Percentiles rank a stretch among this genome's conserved stretches.
Evolutionary conservation across 1,139 yeast species (phyloP).

Genomic region (Pneumocystis jirovecii): DNA sequence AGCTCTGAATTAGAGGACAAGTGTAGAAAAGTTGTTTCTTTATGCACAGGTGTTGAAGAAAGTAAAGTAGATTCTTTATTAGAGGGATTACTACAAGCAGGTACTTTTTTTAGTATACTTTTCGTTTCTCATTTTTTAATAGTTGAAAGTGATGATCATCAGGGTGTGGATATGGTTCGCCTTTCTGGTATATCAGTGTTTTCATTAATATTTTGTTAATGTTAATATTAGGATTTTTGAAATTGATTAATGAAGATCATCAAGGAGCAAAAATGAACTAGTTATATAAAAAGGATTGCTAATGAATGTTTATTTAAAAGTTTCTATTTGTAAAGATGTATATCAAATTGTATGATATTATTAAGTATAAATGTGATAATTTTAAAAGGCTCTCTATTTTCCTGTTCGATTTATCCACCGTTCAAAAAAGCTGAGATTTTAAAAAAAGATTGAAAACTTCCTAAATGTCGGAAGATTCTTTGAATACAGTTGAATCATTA

Average conservation of each 20-base stretch:
- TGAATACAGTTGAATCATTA: background rate
- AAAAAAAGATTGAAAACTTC: background rate
- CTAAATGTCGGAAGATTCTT: background rate
- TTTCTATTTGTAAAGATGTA: background rate
- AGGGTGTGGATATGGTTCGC: slow-evolving; percentile 45
- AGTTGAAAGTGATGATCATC: slow-evolving; percentile 48
- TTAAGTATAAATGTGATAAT: background rate
- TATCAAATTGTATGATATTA: background rate
- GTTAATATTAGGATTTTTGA: slow-evolving; percentile 19
- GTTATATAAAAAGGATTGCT: background rate
- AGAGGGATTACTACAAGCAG: slow-evolving; percentile 78
- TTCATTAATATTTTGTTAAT: slow-evolving; percentile 21
- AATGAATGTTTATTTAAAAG: background rate
- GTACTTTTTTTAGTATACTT: background rate
- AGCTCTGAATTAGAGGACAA: slow-evolving; percentile 61
- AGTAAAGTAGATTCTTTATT: slow-evolving; percentile 66
- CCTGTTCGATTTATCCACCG: too few relatives aligned
- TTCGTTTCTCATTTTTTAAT: background rate
- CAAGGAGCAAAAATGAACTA: background rate
- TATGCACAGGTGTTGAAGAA: slow-evolving; percentile 76
- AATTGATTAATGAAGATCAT: slow-evolving; percentile 2
- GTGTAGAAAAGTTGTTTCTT: slow-evolving; percentile 75
- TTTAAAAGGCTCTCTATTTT: background rate
- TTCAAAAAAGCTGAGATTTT: background rate
- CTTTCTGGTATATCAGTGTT: slow-evolving; percentile 30